Conservation (phyloP, 306 rosid species). For the Dryas drummondii region DNA sequence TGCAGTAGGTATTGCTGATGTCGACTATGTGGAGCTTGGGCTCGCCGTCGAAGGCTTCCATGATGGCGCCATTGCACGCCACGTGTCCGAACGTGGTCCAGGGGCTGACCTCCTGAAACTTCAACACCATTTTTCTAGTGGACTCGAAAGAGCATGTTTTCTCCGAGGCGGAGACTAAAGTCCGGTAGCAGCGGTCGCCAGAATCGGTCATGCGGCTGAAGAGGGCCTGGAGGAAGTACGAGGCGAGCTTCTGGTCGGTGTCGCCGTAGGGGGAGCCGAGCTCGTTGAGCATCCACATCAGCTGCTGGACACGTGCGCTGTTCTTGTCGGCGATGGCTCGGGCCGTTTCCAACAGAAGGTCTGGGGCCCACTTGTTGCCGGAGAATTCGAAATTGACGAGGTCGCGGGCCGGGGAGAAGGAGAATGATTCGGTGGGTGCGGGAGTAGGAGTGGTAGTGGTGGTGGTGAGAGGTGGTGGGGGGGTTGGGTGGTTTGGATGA, state of each 20-base stretch:
- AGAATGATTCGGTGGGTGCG: slow-evolving; percentile 24
- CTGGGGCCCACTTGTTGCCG: slow-evolving; percentile 63
- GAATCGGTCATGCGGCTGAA: slow-evolving; percentile 75
- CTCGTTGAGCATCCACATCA: slow-evolving; percentile 97
- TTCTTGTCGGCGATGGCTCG: slow-evolving; percentile 71
- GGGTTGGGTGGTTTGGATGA: slow-evolving; percentile 21
- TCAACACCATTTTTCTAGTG: slow-evolving; percentile 63
- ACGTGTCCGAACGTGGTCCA: slow-evolving; percentile 97
- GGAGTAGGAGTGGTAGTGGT: slow-evolving; percentile 21
- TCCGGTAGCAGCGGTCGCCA: slow-evolving; percentile 64
- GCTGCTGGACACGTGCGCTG: slow-evolving; percentile 60
- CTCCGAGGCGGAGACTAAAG: slow-evolving; percentile 62
- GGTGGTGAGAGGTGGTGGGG: slow-evolving; percentile 25
- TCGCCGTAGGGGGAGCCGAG: slow-evolving; percentile 86
- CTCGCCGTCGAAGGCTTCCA: slow-evolving; percentile 86
- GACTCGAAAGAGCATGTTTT: slow-evolving; percentile 80
- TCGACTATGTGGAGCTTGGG: slow-evolving; percentile 73
- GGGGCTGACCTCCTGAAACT: slow-evolving; percentile 87
- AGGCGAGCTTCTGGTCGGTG: slow-evolving; percentile 69
- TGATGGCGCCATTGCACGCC: slow-evolving; percentile 82
- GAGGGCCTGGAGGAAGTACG: slow-evolving; percentile 80
- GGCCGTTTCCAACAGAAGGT: slow-evolving; percentile 65
- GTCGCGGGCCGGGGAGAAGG: slow-evolving; percentile 51
- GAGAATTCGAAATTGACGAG: slow-evolving; percentile 55
- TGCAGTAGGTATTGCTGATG: slow-evolving; percentile 84